Evolutionary conservation across 257 asterid genomes (phyloP), one percentile per base, ranked within the genome.

Genomic region (Ilex asprella): DNA sequence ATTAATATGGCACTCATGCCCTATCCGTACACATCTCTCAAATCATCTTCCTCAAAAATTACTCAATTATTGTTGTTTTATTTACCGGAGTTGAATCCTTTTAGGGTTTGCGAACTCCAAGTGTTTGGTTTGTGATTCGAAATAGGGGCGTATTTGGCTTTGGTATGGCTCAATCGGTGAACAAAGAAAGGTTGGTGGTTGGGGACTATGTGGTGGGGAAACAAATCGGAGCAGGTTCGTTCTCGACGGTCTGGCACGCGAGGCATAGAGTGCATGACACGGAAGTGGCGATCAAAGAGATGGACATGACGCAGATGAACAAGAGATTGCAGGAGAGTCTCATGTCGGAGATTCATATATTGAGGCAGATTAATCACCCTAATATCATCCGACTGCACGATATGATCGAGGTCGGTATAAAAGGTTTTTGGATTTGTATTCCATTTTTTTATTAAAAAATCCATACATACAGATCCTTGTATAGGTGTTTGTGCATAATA

Each of bases 241-340:
- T 79, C 83, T 89, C 98, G 49, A 89, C 91, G 58, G 99, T 92
- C 66, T 89, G 99, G 99, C 96, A 79, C 72, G 99, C 91, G 44
- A 82, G 80, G 68, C 99, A 92, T 74, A 85, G 88, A 41, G 79
- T 76, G 47, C 86, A 80, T 62, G 95, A 96, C 47, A 85, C 94
- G 1, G 96, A 92, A 53, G 96, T 92, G 29, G 99, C 99, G 29
- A 86, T 92, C 66, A 92, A 92, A 29, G 99, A 92, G 69, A 89
- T 92, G 14, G 57, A 55, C 63, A 86, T 87, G 16, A 61, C 91
- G 31, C 63, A 93, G 56, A 75, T 92, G 73, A 80, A 79, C 50
- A 29, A 79, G 16, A 92, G 86, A 61, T 82, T 92, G 65, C 93
- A 78, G 56, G 95, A 89, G 15, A 85, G 94, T 58, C 83, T 92